Conservation (phyloP, 805 yeast species). For the Candida khao-thaluensis region DNA sequence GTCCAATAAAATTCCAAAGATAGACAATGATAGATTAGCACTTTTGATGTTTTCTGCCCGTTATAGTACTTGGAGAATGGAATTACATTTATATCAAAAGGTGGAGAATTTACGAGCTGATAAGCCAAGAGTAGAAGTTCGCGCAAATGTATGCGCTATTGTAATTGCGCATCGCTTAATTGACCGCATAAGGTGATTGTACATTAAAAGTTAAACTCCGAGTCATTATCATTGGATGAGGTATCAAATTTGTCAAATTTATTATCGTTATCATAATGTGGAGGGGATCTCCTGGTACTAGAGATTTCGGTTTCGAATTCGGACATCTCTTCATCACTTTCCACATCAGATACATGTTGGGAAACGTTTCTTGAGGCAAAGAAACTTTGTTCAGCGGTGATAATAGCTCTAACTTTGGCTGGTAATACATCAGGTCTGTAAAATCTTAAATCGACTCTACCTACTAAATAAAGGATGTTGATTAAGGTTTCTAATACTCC, state of each 20-base stretch:
- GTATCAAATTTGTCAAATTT: constrained; percentile 13
- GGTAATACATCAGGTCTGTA: constrained; percentile 69
- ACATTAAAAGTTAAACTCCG: constrained; percentile 18
- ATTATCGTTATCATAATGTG: constrained; percentile 9
- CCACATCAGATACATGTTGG: constrained; percentile 22
- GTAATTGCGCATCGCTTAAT: no score
- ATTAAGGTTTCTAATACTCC: constrained; percentile 64
- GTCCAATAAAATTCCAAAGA: no score
- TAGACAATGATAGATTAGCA: no score
- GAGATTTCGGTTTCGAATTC: constrained; percentile 15
- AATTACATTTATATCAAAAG: background rate
- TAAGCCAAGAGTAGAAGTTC: background rate
- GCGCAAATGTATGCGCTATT: no score
- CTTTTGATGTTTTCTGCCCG: background rate
- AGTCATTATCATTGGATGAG: constrained; percentile 17
- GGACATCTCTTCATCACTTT: constrained; percentile 17
- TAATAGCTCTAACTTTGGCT: constrained; percentile 35
- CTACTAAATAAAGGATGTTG: constrained; percentile 54
- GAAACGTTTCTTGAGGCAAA: constrained; percentile 22
- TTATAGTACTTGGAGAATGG: background rate
- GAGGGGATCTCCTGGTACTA: constrained; percentile 9
- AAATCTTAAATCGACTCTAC: constrained; percentile 73
- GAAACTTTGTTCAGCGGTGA: constrained; percentile 43
- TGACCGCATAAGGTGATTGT: no score
- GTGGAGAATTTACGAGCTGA: background rate